Evolutionary conservation across 2,329 filamentous ascomycete genomes (phyloP), one percentile per base, ranked within the genome.

Genomic region (Penicillium corylophilum): DNA sequence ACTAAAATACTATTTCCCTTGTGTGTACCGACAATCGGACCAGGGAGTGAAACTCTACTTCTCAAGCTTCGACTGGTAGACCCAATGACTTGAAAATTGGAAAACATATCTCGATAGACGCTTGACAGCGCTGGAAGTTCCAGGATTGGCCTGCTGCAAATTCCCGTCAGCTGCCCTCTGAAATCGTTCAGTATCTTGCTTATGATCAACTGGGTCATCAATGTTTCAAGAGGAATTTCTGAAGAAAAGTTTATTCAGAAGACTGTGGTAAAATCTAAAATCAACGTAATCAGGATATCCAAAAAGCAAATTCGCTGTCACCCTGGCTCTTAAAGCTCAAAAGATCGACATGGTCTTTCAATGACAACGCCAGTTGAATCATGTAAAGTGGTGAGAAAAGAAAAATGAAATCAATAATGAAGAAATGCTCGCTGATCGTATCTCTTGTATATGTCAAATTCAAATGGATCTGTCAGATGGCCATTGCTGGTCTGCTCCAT

Each of bases 181-280:
- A 74, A 70, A 75, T 64, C 73, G 75, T 75, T 75, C 72, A 78
- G 82, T 77, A 78, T 87, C 57, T 88, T 84, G 77, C 86, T 33
- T 33, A 33, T 33, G 29, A 33, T 33, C 8, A n/a, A 33, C 4
- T 33, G 15, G 15, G 29, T n/a, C n/a, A n/a, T n/a, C n/a, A n/a
- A n/a, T n/a, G n/a, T n/a, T n/a, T n/a, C n/a, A n/a, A n/a, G n/a
- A n/a, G n/a, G n/a, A n/a, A n/a, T n/a, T n/a, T n/a, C n/a, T n/a
- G n/a, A n/a, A n/a, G n/a, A n/a, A n/a, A n/a, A n/a, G n/a, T n/a
- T n/a, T n/a, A n/a, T n/a, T n/a, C n/a, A n/a, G n/a, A n/a, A n/a
- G n/a, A n/a, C n/a, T n/a, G n/a, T n/a, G n/a, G n/a, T n/a, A n/a
- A 40, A 15, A 5, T 20, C 38, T 40, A 40, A 26, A 28, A 3